Conservation (phyloP, 495 filamentous ascomycete genomes). For the Astrothelium macrocarpum region DNA sequence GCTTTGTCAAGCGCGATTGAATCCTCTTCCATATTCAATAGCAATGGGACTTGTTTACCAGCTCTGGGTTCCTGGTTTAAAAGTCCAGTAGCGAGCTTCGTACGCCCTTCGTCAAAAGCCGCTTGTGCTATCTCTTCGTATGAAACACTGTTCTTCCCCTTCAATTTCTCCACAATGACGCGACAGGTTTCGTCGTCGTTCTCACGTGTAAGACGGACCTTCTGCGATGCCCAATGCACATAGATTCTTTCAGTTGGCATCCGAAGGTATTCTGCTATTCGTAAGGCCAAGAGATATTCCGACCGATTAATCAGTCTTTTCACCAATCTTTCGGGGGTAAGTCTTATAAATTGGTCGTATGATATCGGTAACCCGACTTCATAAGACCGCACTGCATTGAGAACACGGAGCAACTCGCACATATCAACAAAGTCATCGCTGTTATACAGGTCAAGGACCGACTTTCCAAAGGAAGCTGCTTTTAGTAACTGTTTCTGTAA, state of each 20-base stretch:
- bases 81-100: slow-evolving; percentile 75
- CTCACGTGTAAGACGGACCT: slow-evolving; percentile 74
- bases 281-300: slow-evolving; percentile 84
- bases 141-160: slow-evolving; percentile 81
- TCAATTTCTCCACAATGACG: slow-evolving; percentile 75
- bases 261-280: slow-evolving; percentile 78
- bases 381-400: slow-evolving; percentile 85
- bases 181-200: slow-evolving; percentile 84
- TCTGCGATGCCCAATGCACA: slow-evolving; percentile 92
- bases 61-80: slow-evolving; percentile 89
- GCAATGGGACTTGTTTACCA: slow-evolving; percentile 88
- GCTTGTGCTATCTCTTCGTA: slow-evolving; percentile 89
- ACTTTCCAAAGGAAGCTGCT: slow-evolving; percentile 94
- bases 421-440: slow-evolving; percentile 98
- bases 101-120: slow-evolving; percentile 90
- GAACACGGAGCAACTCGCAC: slow-evolving; percentile 85
- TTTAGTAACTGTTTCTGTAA: slow-evolving; percentile 95
- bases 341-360: slow-evolving; percentile 79
- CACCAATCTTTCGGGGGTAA: slow-evolving; percentile 80
- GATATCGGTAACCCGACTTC: slow-evolving; percentile 86
- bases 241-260: slow-evolving; percentile 85
- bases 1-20: slow-evolving; percentile 94
- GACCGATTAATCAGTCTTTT: slow-evolving; percentile 76
- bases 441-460: slow-evolving; percentile 89
- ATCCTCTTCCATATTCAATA: slow-evolving; percentile 92